Evolutionary conservation across 2,329 filamentous ascomycete genomes (phyloP), one percentile per base, ranked within the genome.

Genomic region (Sporothrix pseudoabietina): DNA sequence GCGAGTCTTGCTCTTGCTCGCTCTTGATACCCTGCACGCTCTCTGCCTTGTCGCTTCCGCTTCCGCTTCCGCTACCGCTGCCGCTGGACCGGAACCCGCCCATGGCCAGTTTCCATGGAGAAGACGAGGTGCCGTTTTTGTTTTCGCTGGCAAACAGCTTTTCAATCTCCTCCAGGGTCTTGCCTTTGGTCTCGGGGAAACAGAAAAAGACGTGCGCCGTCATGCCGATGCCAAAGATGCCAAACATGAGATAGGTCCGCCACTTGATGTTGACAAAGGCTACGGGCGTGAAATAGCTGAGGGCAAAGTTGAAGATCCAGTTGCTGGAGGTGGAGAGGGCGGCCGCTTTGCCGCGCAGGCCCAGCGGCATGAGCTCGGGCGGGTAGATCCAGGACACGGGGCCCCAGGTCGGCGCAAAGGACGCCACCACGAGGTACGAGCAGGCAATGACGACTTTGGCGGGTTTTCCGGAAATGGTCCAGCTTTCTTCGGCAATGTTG

Each of bases 161-260:
- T 74, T 84, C 81, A 55, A 83, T 77, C 74, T 84, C 83, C 73
- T 84, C 82, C 35, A 84, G 79, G 4, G 82, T 82, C 79, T 83
- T 83, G 39, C 81, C 81, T 69, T 80, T 80, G 4, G 81, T 83
- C 78, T 83, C 82, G 1, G 80, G 81, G 73, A 81, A 83, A 7
- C 81, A 79, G 7, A 81, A 39, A 75, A 77, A 83, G 71, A 81
- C 78, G 78, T 81, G 81, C 22, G 75, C 76, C 0, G 81, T 79
- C 4, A 79, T 78, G 9, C 72, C 76, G 4, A 82, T 22, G 71
- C 81, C 83, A 0, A 83, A 78, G 19, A 80, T 78, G 59, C 82
- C 82, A 59, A 83, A 83, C 72, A 83, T 79, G 77, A 82, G 81
- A 71, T 83, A 83, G 19, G 86, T 80, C 76, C 78, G 78, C 81